Percentiles rank a stretch among this genome's conserved stretches.
phyloP scores from a whole-genome alignment of 805 yeast species.

The Metschnikowia aberdeeniae region DNA sequence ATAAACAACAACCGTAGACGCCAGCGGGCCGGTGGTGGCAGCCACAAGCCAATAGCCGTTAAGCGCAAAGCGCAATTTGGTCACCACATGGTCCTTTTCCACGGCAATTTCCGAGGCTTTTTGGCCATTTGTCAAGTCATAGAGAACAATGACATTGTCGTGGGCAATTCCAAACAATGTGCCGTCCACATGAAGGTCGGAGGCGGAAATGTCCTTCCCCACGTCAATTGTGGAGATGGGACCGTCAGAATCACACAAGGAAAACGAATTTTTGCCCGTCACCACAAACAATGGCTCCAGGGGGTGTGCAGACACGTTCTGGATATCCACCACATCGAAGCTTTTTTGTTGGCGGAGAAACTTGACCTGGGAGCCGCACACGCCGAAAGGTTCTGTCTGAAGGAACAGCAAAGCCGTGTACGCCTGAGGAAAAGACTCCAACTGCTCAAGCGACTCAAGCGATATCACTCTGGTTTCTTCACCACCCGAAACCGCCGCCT shows the following conservation, averaged over 20 bases:
- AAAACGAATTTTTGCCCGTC: constrained; percentile 11
- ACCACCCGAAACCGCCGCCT: neutral
- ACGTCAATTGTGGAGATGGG: constrained; percentile 10
- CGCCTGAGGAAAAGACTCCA: neutral
- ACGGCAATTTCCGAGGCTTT: constrained; percentile 29
- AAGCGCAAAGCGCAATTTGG: constrained; percentile 46
- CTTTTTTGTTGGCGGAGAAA: constrained; percentile 1
- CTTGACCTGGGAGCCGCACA: constrained; percentile 6
- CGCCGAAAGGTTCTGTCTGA: constrained; percentile 6
- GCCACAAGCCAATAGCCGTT: constrained; percentile 64
- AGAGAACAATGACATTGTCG: constrained; percentile 31
- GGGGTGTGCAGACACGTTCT: constrained; percentile 12
- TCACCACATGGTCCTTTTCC: constrained; percentile 18
- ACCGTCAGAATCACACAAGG: constrained; percentile 6
- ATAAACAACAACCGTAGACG: constrained; percentile 34
- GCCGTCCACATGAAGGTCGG: constrained; percentile 47
- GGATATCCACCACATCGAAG: neutral
- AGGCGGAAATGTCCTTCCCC: constrained; percentile 16
- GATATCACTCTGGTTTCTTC: neutral
- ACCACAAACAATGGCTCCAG: constrained; percentile 15
- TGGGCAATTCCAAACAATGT: constrained; percentile 35
- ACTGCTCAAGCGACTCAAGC: neutral
- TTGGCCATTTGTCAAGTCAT: constrained; percentile 36
- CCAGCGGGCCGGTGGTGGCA: constrained; percentile 17
- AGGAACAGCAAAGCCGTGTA: neutral